Conservation (phyloP, 495 filamentous ascomycete species). For the Penicillium silybi region DNA sequence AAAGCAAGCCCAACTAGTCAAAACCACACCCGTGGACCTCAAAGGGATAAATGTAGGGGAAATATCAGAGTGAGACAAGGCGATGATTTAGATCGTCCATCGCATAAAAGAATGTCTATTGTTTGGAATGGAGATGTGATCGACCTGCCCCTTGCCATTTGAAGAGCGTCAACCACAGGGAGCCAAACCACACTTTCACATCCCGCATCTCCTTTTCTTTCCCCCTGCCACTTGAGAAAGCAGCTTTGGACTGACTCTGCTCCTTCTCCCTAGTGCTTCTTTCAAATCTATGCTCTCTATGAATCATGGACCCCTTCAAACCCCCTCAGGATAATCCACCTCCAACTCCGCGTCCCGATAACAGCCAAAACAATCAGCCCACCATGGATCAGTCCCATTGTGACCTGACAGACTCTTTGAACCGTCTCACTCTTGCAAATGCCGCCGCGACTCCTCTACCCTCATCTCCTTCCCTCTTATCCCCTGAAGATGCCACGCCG, state of each 20-base stretch:
- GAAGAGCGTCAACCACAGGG: neutral
- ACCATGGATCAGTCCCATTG: constrained; percentile 11
- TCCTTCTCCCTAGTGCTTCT: neutral
- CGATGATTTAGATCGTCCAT: neutral
- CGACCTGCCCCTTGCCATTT: constrained; percentile 19
- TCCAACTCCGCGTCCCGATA: constrained; percentile 15
- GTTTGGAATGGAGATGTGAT: constrained; percentile 14
- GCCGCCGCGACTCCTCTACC: constrained; percentile 43
- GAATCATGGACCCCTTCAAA: constrained; percentile 38
- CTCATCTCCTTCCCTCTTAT: constrained; percentile 39
- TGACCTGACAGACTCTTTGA: constrained; percentile 39
- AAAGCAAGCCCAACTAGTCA: too few relatives aligned
- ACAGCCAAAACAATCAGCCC: constrained; percentile 16
- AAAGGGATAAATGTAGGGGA: neutral
- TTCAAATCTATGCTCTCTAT: constrained; percentile 10
- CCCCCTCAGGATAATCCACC: constrained; percentile 21
- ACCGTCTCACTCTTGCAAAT: constrained; percentile 44
- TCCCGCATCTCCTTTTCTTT: constrained; percentile 8
- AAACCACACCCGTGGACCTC: too few relatives aligned
- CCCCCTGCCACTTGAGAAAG: neutral
- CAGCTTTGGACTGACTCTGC: neutral
- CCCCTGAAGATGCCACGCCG: constrained; percentile 28
- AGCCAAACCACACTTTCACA: neutral
- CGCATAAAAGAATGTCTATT: neutral
- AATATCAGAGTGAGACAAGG: neutral